Evolutionary conservation across 352 stramenopile genomes (phyloP).

Genomic region (Globisporangium solare): DNA sequence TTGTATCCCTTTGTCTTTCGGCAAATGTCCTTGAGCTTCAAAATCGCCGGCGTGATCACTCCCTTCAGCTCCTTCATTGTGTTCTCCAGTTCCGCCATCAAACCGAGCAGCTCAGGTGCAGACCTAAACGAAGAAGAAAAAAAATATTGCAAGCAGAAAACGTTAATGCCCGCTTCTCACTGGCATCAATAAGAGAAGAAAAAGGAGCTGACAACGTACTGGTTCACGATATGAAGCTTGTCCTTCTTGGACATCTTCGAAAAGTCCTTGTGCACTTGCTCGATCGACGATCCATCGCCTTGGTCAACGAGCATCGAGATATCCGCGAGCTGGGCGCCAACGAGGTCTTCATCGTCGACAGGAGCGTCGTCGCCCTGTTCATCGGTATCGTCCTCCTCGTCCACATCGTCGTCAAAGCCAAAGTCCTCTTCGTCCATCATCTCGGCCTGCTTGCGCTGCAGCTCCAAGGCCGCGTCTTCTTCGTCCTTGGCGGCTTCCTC

Average conservation of each 20-base stretch:
- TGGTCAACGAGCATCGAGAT: slow-evolving; percentile 65
- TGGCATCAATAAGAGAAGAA: not conserved
- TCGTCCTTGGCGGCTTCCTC: slow-evolving; percentile 79
- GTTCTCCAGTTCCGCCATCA: slow-evolving; percentile 61
- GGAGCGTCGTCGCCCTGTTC: slow-evolving; percentile 19
- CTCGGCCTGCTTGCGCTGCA: slow-evolving; percentile 79
- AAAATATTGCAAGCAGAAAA: not conserved
- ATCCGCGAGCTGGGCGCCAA: slow-evolving; percentile 69
- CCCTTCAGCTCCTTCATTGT: slow-evolving; percentile 65
- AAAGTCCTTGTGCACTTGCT: slow-evolving; percentile 77
- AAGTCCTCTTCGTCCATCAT: slow-evolving; percentile 88
- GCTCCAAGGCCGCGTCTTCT: slow-evolving; percentile 75
- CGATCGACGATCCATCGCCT: slow-evolving; percentile 35
- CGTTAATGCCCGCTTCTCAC: not conserved
- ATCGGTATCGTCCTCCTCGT: slow-evolving; percentile 27
- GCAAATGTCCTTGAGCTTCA: slow-evolving; percentile 66
- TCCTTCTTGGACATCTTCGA: slow-evolving; percentile 85
- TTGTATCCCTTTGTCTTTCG: slow-evolving; percentile 53
- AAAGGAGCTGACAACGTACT: slow-evolving; percentile 33
- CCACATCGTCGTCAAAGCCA: slow-evolving; percentile 37
- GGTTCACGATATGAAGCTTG: slow-evolving; percentile 84
- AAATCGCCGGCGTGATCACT: slow-evolving; percentile 57
- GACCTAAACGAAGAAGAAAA: slow-evolving; percentile 21
- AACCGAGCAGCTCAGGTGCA: slow-evolving; percentile 67
- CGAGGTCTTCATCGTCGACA: slow-evolving; percentile 61